Percentiles rank a stretch among this genome's conserved stretches.
Evolutionary conservation across 768 basidiomycete species (phyloP).

Genomic region (Suillus subalutaceus): DNA sequence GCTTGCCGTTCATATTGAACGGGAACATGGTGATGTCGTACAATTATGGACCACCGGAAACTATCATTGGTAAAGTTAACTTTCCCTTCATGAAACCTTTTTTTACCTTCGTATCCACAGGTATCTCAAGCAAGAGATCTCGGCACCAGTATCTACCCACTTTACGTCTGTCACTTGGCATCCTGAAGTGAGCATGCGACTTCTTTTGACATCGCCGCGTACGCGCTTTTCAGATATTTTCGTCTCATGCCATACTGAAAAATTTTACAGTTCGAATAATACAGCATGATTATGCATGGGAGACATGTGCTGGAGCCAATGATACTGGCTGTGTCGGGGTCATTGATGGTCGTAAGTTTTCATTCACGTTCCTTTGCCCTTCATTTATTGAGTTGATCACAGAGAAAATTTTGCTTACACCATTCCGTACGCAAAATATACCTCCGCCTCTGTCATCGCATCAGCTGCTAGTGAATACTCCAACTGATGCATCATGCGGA

Average conservation of each 20-base stretch:
- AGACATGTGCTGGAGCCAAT: constrained; percentile 72
- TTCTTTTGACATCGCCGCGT: constrained; percentile 74
- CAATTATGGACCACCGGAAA: constrained; percentile 96
- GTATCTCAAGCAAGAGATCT: constrained; percentile 93
- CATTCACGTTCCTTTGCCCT: neutral
- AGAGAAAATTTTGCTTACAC: constrained; percentile 83
- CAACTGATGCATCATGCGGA: constrained; percentile 4
- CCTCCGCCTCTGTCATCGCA: constrained; percentile 97
- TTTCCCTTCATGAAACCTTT: neutral
- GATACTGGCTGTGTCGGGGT: constrained; percentile 90
- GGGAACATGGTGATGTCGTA: constrained; percentile 71
- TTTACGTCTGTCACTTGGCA: constrained; percentile 88
- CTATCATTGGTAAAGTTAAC: constrained; percentile 77
- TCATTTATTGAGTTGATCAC: constrained; percentile 11
- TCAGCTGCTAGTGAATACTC: constrained; percentile 36
- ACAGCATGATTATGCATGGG: constrained; percentile 73
- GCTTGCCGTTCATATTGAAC: constrained; percentile 83
- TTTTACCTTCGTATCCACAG: constrained; percentile 37
- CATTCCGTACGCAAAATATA: constrained; percentile 91
- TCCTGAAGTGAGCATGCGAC: constrained; percentile 69
- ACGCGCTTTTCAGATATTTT: constrained; percentile 27
- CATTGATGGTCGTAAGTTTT: constrained; percentile 79
- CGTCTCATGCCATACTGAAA: neutral
- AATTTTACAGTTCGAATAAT: constrained; percentile 50
- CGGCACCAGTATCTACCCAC: constrained; percentile 49